phyloP scores from a whole-genome alignment of 2,329 filamentous ascomycete genomes.

The Calonectria hongkongensis region DNA sequence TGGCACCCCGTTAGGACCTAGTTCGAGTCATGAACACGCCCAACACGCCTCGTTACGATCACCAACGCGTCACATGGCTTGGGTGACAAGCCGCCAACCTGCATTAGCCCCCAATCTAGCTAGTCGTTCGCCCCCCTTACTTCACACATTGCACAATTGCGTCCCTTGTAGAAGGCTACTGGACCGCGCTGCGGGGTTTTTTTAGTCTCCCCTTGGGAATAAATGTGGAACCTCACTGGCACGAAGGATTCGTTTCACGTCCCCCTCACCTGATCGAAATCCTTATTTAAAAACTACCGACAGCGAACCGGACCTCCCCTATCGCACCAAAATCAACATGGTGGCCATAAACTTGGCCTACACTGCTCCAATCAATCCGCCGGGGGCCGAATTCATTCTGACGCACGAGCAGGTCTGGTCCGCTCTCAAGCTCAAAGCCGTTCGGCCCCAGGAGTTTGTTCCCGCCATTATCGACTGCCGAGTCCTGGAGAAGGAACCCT shows the following conservation, averaged over 20 bases:
- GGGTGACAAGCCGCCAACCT: slow-evolving; percentile 19
- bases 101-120: slow-evolving; percentile 8
- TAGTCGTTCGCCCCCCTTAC: not conserved
- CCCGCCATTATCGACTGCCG: slow-evolving; percentile 59
- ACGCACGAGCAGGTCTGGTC: slow-evolving; percentile 59
- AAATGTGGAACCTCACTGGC: slow-evolving; percentile 30
- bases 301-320: slow-evolving; percentile 16
- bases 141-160: not conserved
- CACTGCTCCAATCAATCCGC: slow-evolving; percentile 61
- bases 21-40: slow-evolving; percentile 22
- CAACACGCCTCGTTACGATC: slow-evolving; percentile 2
- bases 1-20: slow-evolving; percentile 16
- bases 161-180: not conserved
- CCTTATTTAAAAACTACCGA: slow-evolving; percentile 15
- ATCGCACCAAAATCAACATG: slow-evolving; percentile 54
- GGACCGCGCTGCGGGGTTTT: slow-evolving; percentile 28
- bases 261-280: slow-evolving; percentile 19
- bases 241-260: slow-evolving; percentile 22
- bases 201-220: slow-evolving; percentile 1
- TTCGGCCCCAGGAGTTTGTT: slow-evolving; percentile 60
- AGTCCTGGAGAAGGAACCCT: slow-evolving; percentile 55
- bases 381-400: slow-evolving; percentile 54
- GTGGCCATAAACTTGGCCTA: slow-evolving; percentile 57
- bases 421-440: slow-evolving; percentile 61
- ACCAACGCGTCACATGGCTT: slow-evolving; percentile 22